Percentiles rank a stretch among this genome's conserved stretches.
phyloP scores from a whole-genome alignment of 1,139 yeast species.

The Pichia sp. region DNA sequence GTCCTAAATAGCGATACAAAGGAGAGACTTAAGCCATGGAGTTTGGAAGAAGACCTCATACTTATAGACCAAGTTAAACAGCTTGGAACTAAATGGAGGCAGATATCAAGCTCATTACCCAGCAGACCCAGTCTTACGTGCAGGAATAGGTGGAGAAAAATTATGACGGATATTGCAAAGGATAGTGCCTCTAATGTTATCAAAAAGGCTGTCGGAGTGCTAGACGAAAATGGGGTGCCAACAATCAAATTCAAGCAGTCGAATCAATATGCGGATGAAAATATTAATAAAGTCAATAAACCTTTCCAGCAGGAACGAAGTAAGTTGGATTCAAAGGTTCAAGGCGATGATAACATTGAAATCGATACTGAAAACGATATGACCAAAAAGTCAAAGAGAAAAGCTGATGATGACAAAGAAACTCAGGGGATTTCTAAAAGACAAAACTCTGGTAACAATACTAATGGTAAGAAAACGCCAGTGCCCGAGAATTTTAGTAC shows the following conservation, averaged over 20 bases:
- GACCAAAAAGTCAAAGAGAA: background rate
- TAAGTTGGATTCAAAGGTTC: background rate
- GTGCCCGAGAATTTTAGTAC: slow-evolving; percentile 5
- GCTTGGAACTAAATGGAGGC: slow-evolving; percentile 91
- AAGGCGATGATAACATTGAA: background rate
- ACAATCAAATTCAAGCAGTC: slow-evolving; percentile 14
- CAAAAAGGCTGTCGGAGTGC: slow-evolving; percentile 35
- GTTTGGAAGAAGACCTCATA: slow-evolving; percentile 65
- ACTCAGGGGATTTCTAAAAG: background rate
- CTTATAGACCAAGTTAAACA: slow-evolving; percentile 61
- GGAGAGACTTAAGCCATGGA: slow-evolving; percentile 79
- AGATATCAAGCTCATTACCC: slow-evolving; percentile 64
- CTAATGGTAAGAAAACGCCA: background rate
- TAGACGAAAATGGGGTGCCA: slow-evolving; percentile 23
- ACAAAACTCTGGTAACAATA: background rate
- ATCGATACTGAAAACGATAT: background rate
- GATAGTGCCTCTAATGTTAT: slow-evolving; percentile 45
- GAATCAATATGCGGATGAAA: background rate
- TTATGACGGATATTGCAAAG: slow-evolving; percentile 69
- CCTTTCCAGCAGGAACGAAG: background rate
- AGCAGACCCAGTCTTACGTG: slow-evolving; percentile 88
- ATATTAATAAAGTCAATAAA: background rate
- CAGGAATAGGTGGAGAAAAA: slow-evolving; percentile 86
- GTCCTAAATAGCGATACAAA: slow-evolving; percentile 79
- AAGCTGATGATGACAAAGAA: background rate